These are phyloP conservation scores for Fusarium floridanum DNA, from an alignment of 2,329 filamentous ascomycete genomes.

Conservation along the genomic window DNA sequence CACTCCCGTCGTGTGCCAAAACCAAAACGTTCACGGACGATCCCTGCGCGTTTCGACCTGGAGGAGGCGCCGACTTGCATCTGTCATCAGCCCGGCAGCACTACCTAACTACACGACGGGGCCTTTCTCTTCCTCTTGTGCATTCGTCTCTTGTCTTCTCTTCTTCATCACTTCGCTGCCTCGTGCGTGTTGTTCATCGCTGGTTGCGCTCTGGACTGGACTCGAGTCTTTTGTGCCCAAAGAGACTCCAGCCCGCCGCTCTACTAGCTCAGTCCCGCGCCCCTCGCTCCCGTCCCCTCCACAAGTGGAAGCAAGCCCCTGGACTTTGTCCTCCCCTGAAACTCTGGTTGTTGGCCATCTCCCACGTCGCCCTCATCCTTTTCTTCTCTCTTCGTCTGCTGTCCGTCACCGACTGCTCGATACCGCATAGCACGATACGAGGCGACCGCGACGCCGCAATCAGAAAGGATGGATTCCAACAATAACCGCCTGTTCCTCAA, in stretches of 20 bases:
- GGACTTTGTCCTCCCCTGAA: conserved; percentile 45
- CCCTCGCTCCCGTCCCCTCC: conserved; percentile 37
- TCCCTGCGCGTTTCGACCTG: conserved; percentile 36
- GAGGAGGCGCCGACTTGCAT: conserved; percentile 19
- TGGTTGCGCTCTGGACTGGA: conserved; percentile 18
- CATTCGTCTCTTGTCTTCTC: neutral
- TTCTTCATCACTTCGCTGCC: neutral
- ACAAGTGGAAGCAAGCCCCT: conserved; percentile 32
- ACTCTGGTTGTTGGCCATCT: conserved; percentile 40
- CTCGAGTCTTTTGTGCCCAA: conserved; percentile 26
- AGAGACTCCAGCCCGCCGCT: conserved; percentile 28
- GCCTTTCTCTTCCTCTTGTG: neutral
- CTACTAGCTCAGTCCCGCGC: conserved; percentile 29
- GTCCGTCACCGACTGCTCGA: conserved; percentile 33
- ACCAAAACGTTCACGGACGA: conserved; percentile 26
- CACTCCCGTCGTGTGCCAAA: conserved; percentile 26
- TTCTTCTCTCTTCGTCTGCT: conserved; percentile 21
- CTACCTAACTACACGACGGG: neutral
- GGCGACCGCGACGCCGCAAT: conserved; percentile 21
- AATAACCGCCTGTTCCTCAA: conserved; percentile 76
- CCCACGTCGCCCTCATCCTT: conserved; percentile 38
- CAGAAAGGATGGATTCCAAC: conserved; percentile 63
- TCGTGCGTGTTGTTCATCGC: neutral
- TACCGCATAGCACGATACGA: conserved; percentile 33
- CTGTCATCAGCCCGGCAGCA: conserved; percentile 8